Percentiles rank a stretch among this genome's conserved stretches.
These are phyloP conservation scores for Penicillium sp. DNA, from an alignment of 2,329 filamentous ascomycete genomes.

Conservation along the genomic window DNA sequence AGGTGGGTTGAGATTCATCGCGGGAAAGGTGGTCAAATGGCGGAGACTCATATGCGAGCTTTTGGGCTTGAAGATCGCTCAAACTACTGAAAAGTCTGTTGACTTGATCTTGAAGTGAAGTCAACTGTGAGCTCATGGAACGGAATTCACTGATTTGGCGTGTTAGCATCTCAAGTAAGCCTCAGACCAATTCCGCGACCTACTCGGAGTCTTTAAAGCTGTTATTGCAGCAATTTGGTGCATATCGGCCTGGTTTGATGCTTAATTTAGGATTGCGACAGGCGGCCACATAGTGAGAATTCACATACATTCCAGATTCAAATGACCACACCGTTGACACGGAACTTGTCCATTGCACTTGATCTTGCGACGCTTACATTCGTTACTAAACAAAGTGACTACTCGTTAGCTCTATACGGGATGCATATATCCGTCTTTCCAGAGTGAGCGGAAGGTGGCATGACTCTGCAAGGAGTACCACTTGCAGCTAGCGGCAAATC, in stretches of 20 bases:
- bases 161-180: constrained; percentile 3
- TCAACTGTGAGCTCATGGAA: constrained; percentile 70
- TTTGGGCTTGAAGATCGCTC: constrained; percentile 57
- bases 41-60: constrained; percentile 32
- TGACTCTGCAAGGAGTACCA: constrained; percentile 3
- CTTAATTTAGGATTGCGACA: constrained; percentile 1
- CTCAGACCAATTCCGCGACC: constrained; percentile 16
- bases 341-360: constrained; percentile 64
- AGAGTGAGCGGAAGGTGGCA: constrained; percentile 2
- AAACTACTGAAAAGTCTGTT: constrained; percentile 69
- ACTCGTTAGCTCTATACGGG: constrained; percentile 7
- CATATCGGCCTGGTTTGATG: constrained; percentile 51
- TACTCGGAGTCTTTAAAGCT: constrained; percentile 85
- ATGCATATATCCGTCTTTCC: neutral
- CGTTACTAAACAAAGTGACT: constrained; percentile 46
- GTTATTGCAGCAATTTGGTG: constrained; percentile 64
- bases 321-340: constrained; percentile 61
- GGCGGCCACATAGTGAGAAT: neutral
- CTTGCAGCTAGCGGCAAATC: neutral
- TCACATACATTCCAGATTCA: constrained; percentile 54
- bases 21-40: constrained; percentile 34
- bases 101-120: constrained; percentile 76
- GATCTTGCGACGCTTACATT: constrained; percentile 64
- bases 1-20: constrained; percentile 39
- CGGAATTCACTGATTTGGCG: constrained; percentile 62